phyloP scores from a whole-genome alignment of 2,329 filamentous ascomycete species.

The Leptographium lundbergii region DNA sequence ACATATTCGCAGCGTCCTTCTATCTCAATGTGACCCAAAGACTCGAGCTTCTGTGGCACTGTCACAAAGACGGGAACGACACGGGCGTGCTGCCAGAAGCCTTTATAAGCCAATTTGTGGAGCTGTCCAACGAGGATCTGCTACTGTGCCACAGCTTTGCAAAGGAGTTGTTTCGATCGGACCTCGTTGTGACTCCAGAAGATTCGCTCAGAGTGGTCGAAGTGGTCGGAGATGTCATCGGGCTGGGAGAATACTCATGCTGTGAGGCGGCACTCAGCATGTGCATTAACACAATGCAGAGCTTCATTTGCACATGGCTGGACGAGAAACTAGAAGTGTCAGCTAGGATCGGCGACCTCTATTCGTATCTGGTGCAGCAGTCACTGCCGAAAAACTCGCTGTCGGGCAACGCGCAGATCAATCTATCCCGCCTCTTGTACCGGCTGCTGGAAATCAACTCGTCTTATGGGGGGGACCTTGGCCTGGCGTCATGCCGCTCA shows the following conservation, averaged over 20 bases:
- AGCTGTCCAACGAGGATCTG: conserved; percentile 38
- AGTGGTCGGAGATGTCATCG: conserved; percentile 37
- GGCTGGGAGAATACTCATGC: conserved; percentile 49
- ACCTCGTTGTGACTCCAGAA: conserved; percentile 35
- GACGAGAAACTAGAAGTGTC: conserved; percentile 45
- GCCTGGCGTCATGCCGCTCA: conserved; percentile 49
- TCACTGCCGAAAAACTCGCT: conserved; percentile 55
- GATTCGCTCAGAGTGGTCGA: conserved; percentile 35
- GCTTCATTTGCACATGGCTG: conserved; percentile 51
- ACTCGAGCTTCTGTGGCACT: conserved; percentile 29
- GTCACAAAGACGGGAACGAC: conserved; percentile 30
- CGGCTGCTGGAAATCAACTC: conserved; percentile 54
- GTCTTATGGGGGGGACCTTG: conserved; percentile 49
- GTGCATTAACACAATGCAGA: conserved; percentile 55
- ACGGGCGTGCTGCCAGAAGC: conserved; percentile 35
- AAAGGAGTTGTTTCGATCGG: conserved; percentile 39
- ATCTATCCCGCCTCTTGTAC: conserved; percentile 56
- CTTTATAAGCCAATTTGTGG: conserved; percentile 37
- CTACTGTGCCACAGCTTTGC: conserved; percentile 37
- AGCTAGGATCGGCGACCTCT: conserved; percentile 61
- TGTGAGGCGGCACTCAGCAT: conserved; percentile 62
- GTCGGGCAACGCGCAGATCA: conserved; percentile 55
- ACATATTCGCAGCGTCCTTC: conserved; percentile 31
- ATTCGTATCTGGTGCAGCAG: conserved; percentile 60
- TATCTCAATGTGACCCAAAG: conserved; percentile 33